Evolutionary conservation across 352 stramenopile species (phyloP), one percentile per base, ranked within the genome.

Genomic region (Achlya hypogyna): DNA sequence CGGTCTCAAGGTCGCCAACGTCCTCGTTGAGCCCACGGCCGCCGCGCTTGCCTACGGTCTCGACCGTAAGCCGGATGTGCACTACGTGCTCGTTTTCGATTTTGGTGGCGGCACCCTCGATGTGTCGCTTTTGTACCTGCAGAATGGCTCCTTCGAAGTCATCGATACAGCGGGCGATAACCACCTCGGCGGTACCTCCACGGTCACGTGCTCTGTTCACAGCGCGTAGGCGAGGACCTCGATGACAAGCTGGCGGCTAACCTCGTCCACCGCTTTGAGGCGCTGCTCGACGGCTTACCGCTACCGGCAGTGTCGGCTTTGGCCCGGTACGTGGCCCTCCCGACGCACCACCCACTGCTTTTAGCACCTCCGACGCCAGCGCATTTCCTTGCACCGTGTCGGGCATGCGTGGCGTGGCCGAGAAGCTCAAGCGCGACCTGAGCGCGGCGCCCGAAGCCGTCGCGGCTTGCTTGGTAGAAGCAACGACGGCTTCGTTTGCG

Each of bases 71-170:
- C 71, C 75, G 22, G 73, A 81, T 25, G 91, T 98, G 70, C 93
- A 88, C 47, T 98, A 98, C 62, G 80, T 98, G 22, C 75, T 98
- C 22, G 97, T 98, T 32, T 98, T 98, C 58, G 95, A 98, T 71
- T 90, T 98, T 62, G 93, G 93, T 45, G 93, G 93, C 43, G 93
- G 93, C 53, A 98, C 93, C 1, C 90, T 98, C 56, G 93, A 98
- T 73, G 90, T 98, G 1, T 96, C 86, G 53, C 74, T 98, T 47
- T 73, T 98, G 18, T 97, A 89, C 53, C 95, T 96, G 54, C 87
- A 97, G 18, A 86, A 97, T 29, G 93, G 93, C 34, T 97, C 97
- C 63, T 97, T 98, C 75, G 96, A 94, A 69, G 95, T 98, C 35
- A 91, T 98, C 60, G 94, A 96, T 54, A 99, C 96, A 18, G 80